Evolutionary conservation across 495 filamentous ascomycete species (phyloP), one percentile per base, ranked within the genome.

Genomic region (Aspergillus coremiiformis): DNA sequence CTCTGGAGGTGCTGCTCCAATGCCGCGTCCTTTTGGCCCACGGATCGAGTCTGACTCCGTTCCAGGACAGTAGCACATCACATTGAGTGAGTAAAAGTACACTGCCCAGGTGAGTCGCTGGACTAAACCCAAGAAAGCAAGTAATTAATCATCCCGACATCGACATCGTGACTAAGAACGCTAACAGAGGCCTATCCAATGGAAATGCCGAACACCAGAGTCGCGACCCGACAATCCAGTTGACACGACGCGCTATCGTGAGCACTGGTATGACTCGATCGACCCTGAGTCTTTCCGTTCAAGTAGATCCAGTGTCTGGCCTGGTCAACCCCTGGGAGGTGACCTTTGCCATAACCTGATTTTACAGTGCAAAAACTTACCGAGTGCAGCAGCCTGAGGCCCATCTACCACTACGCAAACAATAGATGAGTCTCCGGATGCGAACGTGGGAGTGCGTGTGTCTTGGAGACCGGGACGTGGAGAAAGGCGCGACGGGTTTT

Each of bases 1-100:
- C n/a, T n/a, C n/a, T n/a, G n/a, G n/a, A n/a, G n/a, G n/a, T n/a
- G n/a, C n/a, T n/a, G n/a, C n/a, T n/a, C n/a, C n/a, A n/a, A n/a
- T n/a, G n/a, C 12, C 20, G 44, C 32, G 46, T 35, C 17, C 17
- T 41, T 41, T 26, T 48, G 46, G 30, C 27, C 47, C 47, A 50
- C 47, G 47, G 47, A 50, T 50, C 47, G 47, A 50, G 47, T 39
- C 33, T 42, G 12, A 19, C 22, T 41, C 47, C 22, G 47, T 50
- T 42, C 47, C 47, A 50, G 47, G 47, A 30, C 37, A 41, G 33
- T 5, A 30, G 27, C 27, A n/a, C n/a, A n/a, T n/a, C n/a, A 35
- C 12, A 35, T n/a, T 35, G 2, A 20, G 14, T 41, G 17, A 41
- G 37, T 41, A 41, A 41, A 39, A 41, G 37, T 41, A 41, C 37